Percentiles rank a stretch among this genome's conserved stretches.
phyloP scores from a whole-genome alignment of 1,284 basidiomycete genomes.

The Waitea zeae region DNA sequence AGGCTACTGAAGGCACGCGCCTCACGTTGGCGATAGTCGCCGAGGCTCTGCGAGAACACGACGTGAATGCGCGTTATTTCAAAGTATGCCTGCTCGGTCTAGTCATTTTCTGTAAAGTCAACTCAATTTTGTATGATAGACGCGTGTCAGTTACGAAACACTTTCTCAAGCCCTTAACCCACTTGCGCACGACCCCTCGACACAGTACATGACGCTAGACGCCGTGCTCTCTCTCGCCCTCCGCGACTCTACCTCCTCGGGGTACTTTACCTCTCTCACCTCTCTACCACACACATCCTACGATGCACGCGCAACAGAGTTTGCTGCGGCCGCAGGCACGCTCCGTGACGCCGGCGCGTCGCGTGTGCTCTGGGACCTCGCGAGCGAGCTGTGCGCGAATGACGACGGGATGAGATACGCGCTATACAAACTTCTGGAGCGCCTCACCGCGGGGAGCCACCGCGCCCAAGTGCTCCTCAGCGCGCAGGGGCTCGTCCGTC shows the following conservation, averaged over 20 bases:
- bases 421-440: constrained; percentile 42
- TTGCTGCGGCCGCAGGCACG: constrained; percentile 11
- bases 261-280: constrained; percentile 26
- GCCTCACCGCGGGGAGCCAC: constrained; percentile 38
- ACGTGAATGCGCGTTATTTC: constrained; percentile 45
- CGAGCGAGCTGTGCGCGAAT: constrained; percentile 9
- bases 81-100: constrained; percentile 26
- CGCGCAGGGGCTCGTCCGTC: constrained; percentile 31
- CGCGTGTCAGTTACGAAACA: constrained; percentile 44
- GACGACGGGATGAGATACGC: constrained; percentile 22
- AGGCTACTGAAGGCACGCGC: constrained; percentile 34
- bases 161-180: constrained; percentile 35
- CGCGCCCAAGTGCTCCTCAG: constrained; percentile 50
- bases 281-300: neutral
- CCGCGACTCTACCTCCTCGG: constrained; percentile 38
- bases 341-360: constrained; percentile 41
- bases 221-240: constrained; percentile 45
- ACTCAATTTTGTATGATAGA: constrained; percentile 18
- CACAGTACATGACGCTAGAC: constrained; percentile 35
- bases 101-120: neutral
- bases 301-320: neutral
- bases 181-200: constrained; percentile 27
- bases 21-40: constrained; percentile 43
- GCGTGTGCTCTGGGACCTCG: constrained; percentile 30
- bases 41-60: constrained; percentile 39